Evolutionary conservation across 2,329 filamentous ascomycete genomes (phyloP).

Genomic region (Xylaria sp.): DNA sequence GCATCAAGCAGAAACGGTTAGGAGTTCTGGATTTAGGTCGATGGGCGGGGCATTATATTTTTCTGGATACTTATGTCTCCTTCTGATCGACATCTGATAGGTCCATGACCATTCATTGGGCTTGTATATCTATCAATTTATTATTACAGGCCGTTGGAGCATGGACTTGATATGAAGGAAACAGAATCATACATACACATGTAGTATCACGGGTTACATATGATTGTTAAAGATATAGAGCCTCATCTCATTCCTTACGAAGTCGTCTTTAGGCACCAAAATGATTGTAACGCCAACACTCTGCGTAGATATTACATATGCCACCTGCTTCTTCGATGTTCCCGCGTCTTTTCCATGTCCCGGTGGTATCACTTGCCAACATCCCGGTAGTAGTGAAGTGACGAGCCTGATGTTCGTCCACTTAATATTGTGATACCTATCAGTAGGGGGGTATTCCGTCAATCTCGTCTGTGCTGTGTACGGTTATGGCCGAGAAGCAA

Average conservation of each 20-base stretch:
- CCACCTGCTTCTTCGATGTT: no score
- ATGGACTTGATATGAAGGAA: neutral
- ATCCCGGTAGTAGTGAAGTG: no score
- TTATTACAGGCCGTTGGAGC: neutral
- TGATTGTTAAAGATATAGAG: neutral
- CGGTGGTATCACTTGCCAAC: no score
- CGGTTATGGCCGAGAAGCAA: no score
- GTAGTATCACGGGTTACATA: neutral
- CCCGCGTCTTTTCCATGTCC: no score
- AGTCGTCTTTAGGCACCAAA: neutral
- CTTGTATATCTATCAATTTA: neutral
- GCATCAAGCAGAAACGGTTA: conserved; percentile 11
- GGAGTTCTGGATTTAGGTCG: conserved; percentile 12
- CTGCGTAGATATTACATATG: no score
- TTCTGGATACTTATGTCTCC: neutral
- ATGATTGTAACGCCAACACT: neutral
- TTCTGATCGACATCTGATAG: neutral
- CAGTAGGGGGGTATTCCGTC: no score
- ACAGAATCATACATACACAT: neutral
- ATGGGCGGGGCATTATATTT: neutral
- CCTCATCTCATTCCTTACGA: neutral
- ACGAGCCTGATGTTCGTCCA: no score
- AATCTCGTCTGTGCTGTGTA: no score
- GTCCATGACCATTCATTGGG: neutral
- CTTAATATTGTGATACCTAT: no score